Base-by-base conservation (phyloP, 1,139 yeast genomes). In the Suhomyces kunorum region DNA sequence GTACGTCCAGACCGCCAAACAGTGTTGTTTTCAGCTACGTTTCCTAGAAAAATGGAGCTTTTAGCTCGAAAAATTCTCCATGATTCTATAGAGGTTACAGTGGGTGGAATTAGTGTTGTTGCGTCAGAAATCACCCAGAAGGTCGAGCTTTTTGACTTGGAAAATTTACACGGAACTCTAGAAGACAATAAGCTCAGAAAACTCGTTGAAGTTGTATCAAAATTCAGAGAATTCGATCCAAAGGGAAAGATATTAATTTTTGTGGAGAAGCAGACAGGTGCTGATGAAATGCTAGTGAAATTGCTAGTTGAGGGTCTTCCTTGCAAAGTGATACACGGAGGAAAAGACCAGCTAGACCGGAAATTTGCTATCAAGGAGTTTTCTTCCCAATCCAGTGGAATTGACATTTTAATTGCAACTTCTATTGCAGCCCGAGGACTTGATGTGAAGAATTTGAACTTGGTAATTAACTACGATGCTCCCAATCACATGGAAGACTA, bases 401-500 rank as follows among this genome's bases (percentile, higher is more conserved):
- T 82, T 2, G 72, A 77, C 39, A 76, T 88, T 6, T 64, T 92
- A 39, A 77, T 90, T 19, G 96, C 98, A 6, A 94, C 99, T 0
- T 92, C 96, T 1, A 85, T 92, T 16, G 90, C 97, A 2, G 96
- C 98, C 0, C 71, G 99, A 47, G 99, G 99, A 0, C 66, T 92
- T 23, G 98, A 92, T 63, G 96, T 94, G 9, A 85, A 87, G 42
- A 85, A 83, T 22, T 74, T 92, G 25, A 81, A 81, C 41, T 63
- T 89, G 32, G 98, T 92, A 2, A 70, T 92, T 8, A 87, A 92
- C 50, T 92, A 78, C 56, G 96, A 92, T 58, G 83, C 96, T 0
- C 96, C 97, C 0, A 86, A 77, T 48, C 96, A 92, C 48, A 77
- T 90, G 76, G 98, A 95, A 47, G 98, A 94, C 58, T 92, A 92